Conservation (phyloP, 2,329 filamentous ascomycete genomes). For the Onygena corvina region DNA sequence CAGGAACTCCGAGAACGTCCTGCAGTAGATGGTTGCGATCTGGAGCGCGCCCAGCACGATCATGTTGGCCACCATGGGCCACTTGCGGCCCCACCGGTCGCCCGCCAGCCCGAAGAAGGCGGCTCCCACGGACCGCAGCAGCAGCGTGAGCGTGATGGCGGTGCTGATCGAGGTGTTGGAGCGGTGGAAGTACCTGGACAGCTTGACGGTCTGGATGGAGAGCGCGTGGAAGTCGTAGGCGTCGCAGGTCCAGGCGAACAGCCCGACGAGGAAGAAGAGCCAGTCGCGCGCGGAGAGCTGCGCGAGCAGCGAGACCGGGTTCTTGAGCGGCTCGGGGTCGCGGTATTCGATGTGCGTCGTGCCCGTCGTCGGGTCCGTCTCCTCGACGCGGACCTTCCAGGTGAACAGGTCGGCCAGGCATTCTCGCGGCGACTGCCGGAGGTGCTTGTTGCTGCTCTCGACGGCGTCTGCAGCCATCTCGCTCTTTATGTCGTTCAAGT, state of each 20-base stretch:
- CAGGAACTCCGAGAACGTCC: conserved; percentile 48
- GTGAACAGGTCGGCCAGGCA: conserved; percentile 53
- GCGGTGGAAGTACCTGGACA: conserved; percentile 44
- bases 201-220: conserved; percentile 43
- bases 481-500: too few relatives aligned
- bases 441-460: neutral
- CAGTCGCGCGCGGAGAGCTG: conserved; percentile 55
- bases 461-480: neutral
- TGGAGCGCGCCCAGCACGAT: conserved; percentile 50
- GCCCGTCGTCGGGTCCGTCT: conserved; percentile 48
- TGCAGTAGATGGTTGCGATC: conserved; percentile 48
- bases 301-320: conserved; percentile 57
- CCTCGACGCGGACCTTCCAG: conserved; percentile 62
- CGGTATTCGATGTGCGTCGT: conserved; percentile 59
- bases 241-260: conserved; percentile 61
- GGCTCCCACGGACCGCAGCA: conserved; percentile 50
- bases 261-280: conserved; percentile 64
- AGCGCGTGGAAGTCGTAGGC: conserved; percentile 54
- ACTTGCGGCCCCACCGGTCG: conserved; percentile 46
- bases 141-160: conserved; percentile 46
- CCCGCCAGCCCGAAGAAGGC: conserved; percentile 46
- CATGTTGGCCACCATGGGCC: conserved; percentile 51
- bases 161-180: conserved; percentile 49
- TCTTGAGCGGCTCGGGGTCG: conserved; percentile 50
- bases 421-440: conserved; percentile 49